Evolutionary conservation across 495 filamentous ascomycete genomes (phyloP), one percentile per base, ranked within the genome.

Genomic region (Talaromyces liani): DNA sequence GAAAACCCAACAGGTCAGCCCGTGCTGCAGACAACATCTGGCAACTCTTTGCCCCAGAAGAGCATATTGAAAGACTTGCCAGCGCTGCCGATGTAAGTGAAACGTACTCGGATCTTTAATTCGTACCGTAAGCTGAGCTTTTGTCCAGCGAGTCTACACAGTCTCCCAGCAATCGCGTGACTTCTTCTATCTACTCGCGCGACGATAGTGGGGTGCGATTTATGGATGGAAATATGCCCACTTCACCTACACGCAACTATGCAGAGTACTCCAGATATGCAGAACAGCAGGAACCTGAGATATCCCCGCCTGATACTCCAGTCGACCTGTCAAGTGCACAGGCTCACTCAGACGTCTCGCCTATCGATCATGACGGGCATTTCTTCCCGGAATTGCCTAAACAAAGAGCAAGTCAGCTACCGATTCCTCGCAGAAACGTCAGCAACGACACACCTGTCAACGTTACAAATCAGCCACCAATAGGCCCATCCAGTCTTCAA

Each of bases 261-360:
- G 16, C 27, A 14, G 60, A 62, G 6, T 54, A 62, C 29, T 62
- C 60, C 6, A 25, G 41, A 34, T 62, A 33, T 53, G 45, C 24
- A 18, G 60, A 62, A 31, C 41, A 61, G 10, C n/a, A 25, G 12
- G n/a, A 56, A 39, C 65, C 71, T n/a, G 69, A 68, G 5, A 75
- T 84, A 36, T 85, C 82, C 4, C 79, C 82, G n/a, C 75, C 75
- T 29, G 71, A 73, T 58, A 80, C 81, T 9, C 75, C 79, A 7
- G 45, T 63, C 47, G 65, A 63, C 51, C 47, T 64, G 20, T 39
- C 49, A 24, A 58, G 7, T 61, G 65, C 55, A 27, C 64, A 65
- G 22, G 73, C 70, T 62, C 66, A 64, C 47, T 74, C 67, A 51
- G 75, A 79, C 51, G 72, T 82, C 9, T 84, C 81, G 0, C 76